These are phyloP conservation scores for Salicornia ramosissima DNA, from an alignment of 148 eudicot genomes.

Conservation along the genomic window DNA sequence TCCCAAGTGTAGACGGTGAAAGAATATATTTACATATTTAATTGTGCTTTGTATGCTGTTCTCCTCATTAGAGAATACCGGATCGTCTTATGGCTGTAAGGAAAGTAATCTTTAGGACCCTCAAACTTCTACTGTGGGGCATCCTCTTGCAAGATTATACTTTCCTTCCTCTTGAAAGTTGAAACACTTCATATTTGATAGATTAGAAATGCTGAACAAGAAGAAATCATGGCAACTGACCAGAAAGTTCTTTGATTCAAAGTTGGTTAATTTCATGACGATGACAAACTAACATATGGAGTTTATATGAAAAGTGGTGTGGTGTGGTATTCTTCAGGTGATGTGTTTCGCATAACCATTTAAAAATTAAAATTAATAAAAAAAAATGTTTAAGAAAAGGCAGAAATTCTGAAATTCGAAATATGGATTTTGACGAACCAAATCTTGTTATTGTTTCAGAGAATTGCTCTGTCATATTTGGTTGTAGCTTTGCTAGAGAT, in stretches of 20 bases:
- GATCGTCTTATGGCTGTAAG: slow-evolving; percentile 37
- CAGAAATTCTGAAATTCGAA: background rate
- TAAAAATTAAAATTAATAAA: too few species aligned
- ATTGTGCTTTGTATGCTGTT: background rate
- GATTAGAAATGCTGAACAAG: background rate
- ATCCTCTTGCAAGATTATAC: slow-evolving; percentile 77
- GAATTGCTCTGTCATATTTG: slow-evolving; percentile 85
- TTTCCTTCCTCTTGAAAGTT: background rate
- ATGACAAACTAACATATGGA: slow-evolving; percentile 72
- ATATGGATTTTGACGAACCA: slow-evolving; percentile 7
- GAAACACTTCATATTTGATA: background rate
- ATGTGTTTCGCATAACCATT: slow-evolving; percentile 11
- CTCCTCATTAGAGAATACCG: slow-evolving; percentile 48
- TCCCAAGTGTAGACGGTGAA: background rate
- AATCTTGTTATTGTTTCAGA: slow-evolving; percentile 34
- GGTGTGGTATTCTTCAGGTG: slow-evolving; percentile 97
- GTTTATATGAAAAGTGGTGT: slow-evolving; percentile 79
- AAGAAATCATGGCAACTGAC: slow-evolving; percentile 7
- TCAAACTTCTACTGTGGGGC: slow-evolving; percentile 91
- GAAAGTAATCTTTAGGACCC: slow-evolving; percentile 65
- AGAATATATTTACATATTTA: background rate
- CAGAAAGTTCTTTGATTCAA: slow-evolving; percentile 15
- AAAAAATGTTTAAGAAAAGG: too few species aligned
- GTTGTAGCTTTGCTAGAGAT: slow-evolving; percentile 69
- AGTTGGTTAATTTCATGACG: slow-evolving; percentile 89